phyloP scores from a whole-genome alignment of 2,329 filamentous ascomycete genomes.

The Fusarium concolor region DNA sequence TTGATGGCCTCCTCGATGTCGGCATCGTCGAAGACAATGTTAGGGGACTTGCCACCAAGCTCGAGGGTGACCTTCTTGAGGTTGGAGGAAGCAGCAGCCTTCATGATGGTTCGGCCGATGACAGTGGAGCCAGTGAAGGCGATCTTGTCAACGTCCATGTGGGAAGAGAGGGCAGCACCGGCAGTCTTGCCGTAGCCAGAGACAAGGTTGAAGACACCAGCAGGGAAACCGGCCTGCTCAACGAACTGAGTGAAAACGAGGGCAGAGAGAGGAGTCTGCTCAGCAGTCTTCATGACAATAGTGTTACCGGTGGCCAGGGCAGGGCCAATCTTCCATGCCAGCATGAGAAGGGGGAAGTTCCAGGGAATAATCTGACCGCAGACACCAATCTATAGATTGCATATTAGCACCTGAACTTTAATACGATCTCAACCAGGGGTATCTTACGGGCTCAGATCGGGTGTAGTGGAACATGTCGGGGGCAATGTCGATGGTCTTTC shows the following conservation, averaged over 20 bases:
- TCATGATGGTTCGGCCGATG: conserved; percentile 82
- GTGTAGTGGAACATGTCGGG: conserved; percentile 88
- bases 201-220: conserved; percentile 81
- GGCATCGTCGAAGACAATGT: conserved; percentile 83
- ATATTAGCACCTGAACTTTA: conserved; percentile 22
- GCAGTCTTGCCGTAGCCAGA: conserved; percentile 83
- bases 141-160: conserved; percentile 87
- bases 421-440: neutral
- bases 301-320: conserved; percentile 79
- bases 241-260: conserved; percentile 73
- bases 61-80: conserved; percentile 86
- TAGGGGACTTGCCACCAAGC: conserved; percentile 83
- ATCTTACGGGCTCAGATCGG: conserved; percentile 73
- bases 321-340: conserved; percentile 83
- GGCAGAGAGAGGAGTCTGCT: conserved; percentile 79
- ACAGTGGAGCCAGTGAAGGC: conserved; percentile 84
- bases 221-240: conserved; percentile 82
- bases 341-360: conserved; percentile 89
- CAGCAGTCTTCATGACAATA: conserved; percentile 78
- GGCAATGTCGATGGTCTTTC: conserved; percentile 85
- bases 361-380: conserved; percentile 91
- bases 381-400: conserved; percentile 67
- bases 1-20: conserved; percentile 81
- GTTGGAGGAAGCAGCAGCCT: conserved; percentile 81
- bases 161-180: conserved; percentile 78